Conservation (phyloP, 1,284 basidiomycete genomes). For the Malassezia obtusa region DNA sequence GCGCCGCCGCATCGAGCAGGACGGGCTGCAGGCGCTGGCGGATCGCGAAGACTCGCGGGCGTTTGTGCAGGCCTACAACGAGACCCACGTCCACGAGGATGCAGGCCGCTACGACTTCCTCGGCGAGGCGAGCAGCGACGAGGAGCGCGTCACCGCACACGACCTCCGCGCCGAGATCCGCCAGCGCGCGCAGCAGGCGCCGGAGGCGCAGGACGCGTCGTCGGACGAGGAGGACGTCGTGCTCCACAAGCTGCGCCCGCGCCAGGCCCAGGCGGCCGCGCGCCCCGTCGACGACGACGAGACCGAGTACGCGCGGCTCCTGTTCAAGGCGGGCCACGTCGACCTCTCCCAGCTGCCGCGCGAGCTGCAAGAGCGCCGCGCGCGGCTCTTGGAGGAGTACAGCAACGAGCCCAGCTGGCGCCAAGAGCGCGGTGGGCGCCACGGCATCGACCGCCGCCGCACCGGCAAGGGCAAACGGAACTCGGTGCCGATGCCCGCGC, state of each 20-base stretch:
- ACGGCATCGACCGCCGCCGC: slow-evolving; percentile 12
- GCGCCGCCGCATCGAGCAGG: slow-evolving; percentile 26
- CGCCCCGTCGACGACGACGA: neutral
- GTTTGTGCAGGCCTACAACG: slow-evolving; percentile 30
- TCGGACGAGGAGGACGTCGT: neutral
- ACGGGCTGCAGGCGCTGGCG: slow-evolving; percentile 32
- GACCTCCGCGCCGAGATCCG: slow-evolving; percentile 10
- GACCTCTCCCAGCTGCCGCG: neutral
- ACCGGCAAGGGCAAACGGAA: neutral
- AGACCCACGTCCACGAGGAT: slow-evolving; percentile 27
- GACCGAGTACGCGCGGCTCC: slow-evolving; percentile 3
- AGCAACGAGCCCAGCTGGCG: slow-evolving; percentile 17
- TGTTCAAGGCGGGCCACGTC: slow-evolving; percentile 5
- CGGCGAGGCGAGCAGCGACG: slow-evolving; percentile 10
- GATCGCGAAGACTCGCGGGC: slow-evolving; percentile 30
- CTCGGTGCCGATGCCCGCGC: neutral
- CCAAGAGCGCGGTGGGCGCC: slow-evolving; percentile 12
- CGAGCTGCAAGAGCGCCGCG: slow-evolving; percentile 7
- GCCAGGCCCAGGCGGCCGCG: neutral
- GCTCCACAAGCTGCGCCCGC: neutral
- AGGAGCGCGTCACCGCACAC: slow-evolving; percentile 12
- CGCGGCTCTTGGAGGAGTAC: slow-evolving; percentile 11
- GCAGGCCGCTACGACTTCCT: slow-evolving; percentile 31
- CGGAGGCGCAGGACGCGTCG: neutral
- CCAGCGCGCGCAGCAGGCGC: neutral